Conservation (phyloP, 2,329 filamentous ascomycete species). For the Pseudogymnoascus sp. region DNA sequence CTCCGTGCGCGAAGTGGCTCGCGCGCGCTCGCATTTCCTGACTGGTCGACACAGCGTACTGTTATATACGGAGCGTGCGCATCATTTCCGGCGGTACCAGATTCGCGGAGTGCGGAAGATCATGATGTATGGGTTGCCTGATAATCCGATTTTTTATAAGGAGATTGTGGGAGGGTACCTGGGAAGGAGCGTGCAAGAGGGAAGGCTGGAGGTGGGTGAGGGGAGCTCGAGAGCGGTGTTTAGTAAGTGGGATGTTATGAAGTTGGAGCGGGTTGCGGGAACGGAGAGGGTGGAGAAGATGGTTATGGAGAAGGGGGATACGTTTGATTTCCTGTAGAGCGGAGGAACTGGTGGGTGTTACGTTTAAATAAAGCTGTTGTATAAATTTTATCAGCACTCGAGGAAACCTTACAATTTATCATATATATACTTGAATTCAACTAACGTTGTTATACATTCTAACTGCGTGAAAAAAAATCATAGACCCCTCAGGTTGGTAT, state of each 20-base stretch:
- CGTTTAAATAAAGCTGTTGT: neutral
- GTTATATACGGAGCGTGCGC: conserved; percentile 89
- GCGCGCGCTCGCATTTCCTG: conserved; percentile 80
- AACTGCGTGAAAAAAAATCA: conserved; percentile 14
- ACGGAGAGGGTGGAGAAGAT: conserved; percentile 73
- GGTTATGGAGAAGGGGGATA: conserved; percentile 76
- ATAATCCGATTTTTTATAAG: conserved; percentile 74
- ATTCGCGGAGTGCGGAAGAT: conserved; percentile 74
- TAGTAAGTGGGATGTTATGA: conserved; percentile 80
- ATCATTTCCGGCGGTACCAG: conserved; percentile 87
- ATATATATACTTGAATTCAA: conserved; percentile 10
- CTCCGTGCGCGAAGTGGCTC: conserved; percentile 65
- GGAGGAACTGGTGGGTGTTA: neutral
- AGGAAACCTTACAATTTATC: neutral
- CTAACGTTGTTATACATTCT: neutral
- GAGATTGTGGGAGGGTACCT: conserved; percentile 67
- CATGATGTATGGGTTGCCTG: conserved; percentile 84
- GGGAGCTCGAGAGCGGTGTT: conserved; percentile 61
- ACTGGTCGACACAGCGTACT: conserved; percentile 74
- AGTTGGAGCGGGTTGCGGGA: conserved; percentile 81
- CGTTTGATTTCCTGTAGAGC: conserved; percentile 73
- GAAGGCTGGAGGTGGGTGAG: conserved; percentile 47
- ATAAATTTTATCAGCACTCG: neutral
- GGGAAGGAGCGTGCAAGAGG: conserved; percentile 48
- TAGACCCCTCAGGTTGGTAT: conserved; percentile 30